phyloP scores from a whole-genome alignment of 1,284 basidiomycete species.

The Rhodotorula glutinis region DNA sequence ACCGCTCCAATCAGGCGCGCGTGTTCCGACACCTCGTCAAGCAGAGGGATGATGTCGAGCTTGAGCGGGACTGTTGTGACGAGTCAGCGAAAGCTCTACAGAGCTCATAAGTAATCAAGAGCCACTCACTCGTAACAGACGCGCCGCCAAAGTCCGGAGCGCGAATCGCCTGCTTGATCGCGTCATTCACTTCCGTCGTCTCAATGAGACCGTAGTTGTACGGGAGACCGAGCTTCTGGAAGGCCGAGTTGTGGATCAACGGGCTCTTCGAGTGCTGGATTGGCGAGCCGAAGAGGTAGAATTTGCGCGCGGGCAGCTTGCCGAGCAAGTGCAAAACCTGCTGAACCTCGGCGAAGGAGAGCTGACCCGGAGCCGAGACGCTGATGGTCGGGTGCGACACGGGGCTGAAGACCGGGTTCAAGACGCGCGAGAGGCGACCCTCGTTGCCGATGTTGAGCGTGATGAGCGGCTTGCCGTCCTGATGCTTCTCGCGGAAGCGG shows the following conservation, averaged over 20 bases:
- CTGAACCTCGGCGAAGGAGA: slow-evolving; percentile 83
- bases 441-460: slow-evolving; percentile 89
- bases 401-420: slow-evolving; percentile 82
- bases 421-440: slow-evolving; percentile 84
- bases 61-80: slow-evolving; percentile 72
- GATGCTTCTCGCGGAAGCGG: slow-evolving; percentile 58
- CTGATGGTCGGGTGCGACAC: slow-evolving; percentile 79
- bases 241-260: slow-evolving; percentile 86
- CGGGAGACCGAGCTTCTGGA: slow-evolving; percentile 74
- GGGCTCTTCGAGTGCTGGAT: slow-evolving; percentile 89
- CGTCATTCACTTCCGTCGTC: slow-evolving; percentile 63
- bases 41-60: slow-evolving; percentile 73
- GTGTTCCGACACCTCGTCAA: slow-evolving; percentile 72
- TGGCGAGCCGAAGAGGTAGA: slow-evolving; percentile 84
- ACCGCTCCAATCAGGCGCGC: slow-evolving; percentile 84
- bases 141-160: slow-evolving; percentile 84
- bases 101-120: slow-evolving; percentile 8
- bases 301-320: slow-evolving; percentile 65
- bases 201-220: slow-evolving; percentile 76
- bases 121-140: slow-evolving; percentile 64
- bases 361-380: slow-evolving; percentile 87
- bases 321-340: slow-evolving; percentile 76
- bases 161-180: slow-evolving; percentile 62
- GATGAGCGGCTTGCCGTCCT: slow-evolving; percentile 68
- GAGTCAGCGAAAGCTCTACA: background rate